Evolutionary conservation across 2,329 filamentous ascomycete species (phyloP), one percentile per base, ranked within the genome.

Genomic region (Xylariaceae sp.): DNA sequence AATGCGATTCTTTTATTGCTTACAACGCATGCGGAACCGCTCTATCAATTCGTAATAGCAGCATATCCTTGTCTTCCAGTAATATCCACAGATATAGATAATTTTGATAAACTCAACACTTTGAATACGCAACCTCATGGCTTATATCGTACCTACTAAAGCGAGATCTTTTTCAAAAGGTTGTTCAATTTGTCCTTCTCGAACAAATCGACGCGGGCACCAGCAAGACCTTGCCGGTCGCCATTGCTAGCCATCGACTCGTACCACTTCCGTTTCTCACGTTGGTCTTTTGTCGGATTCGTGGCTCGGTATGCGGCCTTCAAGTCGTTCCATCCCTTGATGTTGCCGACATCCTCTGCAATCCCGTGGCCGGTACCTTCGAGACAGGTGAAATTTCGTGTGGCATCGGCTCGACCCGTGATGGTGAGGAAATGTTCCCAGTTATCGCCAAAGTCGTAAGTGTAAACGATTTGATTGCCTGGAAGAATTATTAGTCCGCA

Each of bases 331-430:
- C 34, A 38, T 13, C 66, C 67, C 13, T 4, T 12, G 2, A 28
- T 14, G 5, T 63, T 49, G 10, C 67, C 66, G 11, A 59, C 60
- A 48, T 70, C 67, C 55, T 72, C 69, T 16, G 66, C 63, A 22
- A 63, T 58, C 9, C 45, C 43, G 52, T 70, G 65, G 5, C 52
- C 48, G 16, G 34, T n/a, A n/a, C 48, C 48, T 19, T 42, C 41
- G 2, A 55, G 41, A 33, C 45, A 51, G 5, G 11, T 22, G 31
- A 42, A 51, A 9, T 40, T 41, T 1, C 11, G 6, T 5, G 44
- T 48, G 1, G 41, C 31, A 3, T 47, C 34, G 14, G 49, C 48
- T 33, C 55, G 56, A 4, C 56, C 56, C 14, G 34, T 45, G 47
- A 60, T 46, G 3, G 53, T 58, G 11, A 61, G 41, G 39, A 41